These are phyloP conservation scores for Phyllosticta capitalensis DNA, from an alignment of 2,329 filamentous ascomycete species.

Conservation along the genomic window DNA sequence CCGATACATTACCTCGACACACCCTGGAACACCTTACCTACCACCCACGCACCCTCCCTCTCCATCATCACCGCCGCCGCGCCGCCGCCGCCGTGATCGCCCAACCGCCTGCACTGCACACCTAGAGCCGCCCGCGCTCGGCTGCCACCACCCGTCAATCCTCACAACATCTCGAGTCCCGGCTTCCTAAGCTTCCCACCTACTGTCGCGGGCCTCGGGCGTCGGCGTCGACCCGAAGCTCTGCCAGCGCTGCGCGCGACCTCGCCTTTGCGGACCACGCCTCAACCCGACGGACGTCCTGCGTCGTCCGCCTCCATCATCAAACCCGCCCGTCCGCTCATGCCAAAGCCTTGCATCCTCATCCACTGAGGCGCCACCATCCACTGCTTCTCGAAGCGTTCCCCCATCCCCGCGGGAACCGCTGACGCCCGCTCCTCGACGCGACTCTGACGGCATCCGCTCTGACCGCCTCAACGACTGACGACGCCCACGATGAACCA, in stretches of 20 bases:
- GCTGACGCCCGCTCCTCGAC: conserved; percentile 1
- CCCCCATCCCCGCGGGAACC: not conserved
- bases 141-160: conserved; percentile 1
- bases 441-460: conserved; percentile 1
- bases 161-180: not conserved
- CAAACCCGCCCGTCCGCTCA: conserved; percentile 5
- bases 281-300: conserved; percentile 2
- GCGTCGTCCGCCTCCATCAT: not conserved
- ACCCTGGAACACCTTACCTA: not conserved
- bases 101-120: not conserved
- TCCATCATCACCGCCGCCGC: conserved; percentile 14
- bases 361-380: conserved; percentile 8
- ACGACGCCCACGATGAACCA: conserved; percentile 20
- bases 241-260: conserved; percentile 3
- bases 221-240: conserved; percentile 5
- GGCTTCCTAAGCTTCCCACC: too few species aligned
- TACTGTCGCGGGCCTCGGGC: conserved; percentile 1
- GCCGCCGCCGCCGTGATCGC: conserved; percentile 15
- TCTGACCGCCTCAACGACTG: conserved; percentile 1
- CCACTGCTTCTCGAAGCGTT: not conserved
- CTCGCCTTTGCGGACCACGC: conserved; percentile 1
- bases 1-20: conserved; percentile 11
- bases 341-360: conserved; percentile 7
- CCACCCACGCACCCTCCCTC: conserved; percentile 1
- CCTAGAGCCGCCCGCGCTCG: not conserved